A percentile compares a stretch with the other conserved stretches of the same genome.
phyloP scores from a whole-genome alignment of 2,329 filamentous ascomycete genomes.

The Fusarium sp. region DNA sequence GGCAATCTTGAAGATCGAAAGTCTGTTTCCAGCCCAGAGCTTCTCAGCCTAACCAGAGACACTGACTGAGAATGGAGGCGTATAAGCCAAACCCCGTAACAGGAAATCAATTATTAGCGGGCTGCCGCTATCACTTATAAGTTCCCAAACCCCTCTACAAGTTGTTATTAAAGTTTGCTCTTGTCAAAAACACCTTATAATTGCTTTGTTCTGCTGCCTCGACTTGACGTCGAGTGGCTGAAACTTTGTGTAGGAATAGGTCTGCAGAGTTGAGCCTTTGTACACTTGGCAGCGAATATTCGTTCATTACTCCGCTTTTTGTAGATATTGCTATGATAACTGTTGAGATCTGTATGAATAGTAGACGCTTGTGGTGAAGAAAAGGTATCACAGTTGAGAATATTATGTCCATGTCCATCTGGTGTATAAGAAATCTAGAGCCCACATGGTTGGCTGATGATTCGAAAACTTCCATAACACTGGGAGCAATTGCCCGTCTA shows the following conservation, averaged over 20 bases:
- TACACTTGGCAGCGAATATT: background rate
- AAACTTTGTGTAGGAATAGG: slow-evolving; percentile 1
- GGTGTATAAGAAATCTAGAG: background rate
- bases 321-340: background rate
- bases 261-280: background rate
- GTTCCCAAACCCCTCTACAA: background rate
- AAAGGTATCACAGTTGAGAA: background rate
- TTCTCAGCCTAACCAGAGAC: background rate
- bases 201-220: slow-evolving; percentile 2
- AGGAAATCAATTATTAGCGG: background rate
- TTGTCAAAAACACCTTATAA: background rate
- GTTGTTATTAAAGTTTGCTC: slow-evolving; percentile 4
- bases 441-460: background rate
- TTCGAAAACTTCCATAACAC: no score
- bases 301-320: background rate
- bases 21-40: background rate
- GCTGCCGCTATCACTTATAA: background rate
- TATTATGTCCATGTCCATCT: background rate
- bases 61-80: slow-evolving; percentile 19
- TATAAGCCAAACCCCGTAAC: background rate
- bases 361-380: background rate
- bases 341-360: background rate
- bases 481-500: background rate
- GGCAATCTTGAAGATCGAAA: background rate
- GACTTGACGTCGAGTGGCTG: slow-evolving; percentile 17